Percentiles rank a stretch among this genome's conserved stretches.
These are phyloP conservation scores for Trichoderma orchidacearum DNA, from an alignment of 495 filamentous ascomycete species.

Conservation along the genomic window DNA sequence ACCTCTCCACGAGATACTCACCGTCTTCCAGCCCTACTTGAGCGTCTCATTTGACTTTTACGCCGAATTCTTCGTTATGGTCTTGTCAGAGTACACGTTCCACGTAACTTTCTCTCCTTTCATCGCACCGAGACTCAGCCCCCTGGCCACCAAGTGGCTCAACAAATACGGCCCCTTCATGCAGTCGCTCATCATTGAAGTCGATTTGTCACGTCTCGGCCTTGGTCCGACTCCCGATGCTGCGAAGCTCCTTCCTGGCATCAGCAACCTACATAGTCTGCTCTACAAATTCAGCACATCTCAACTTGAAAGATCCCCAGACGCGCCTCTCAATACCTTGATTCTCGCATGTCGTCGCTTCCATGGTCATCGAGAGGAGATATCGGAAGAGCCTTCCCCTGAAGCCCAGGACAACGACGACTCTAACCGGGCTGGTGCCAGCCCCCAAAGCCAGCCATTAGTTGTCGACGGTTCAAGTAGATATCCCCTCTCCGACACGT, in stretches of 20 bases:
- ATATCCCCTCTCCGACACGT: neutral
- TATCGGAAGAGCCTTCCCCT: neutral
- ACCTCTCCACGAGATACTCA: conserved; percentile 7
- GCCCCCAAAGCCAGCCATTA: neutral
- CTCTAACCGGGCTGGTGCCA: neutral
- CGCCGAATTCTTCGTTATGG: conserved; percentile 9
- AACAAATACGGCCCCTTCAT: conserved; percentile 11
- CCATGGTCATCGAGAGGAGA: conserved; percentile 8
- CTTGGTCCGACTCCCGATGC: conserved; percentile 7
- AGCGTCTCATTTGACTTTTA: conserved; percentile 11
- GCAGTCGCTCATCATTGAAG: conserved; percentile 15
- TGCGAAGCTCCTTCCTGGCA: neutral
- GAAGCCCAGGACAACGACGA: neutral
- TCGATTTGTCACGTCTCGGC: conserved; percentile 14
- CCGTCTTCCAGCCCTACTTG: conserved; percentile 6
- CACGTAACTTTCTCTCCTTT: conserved; percentile 15
- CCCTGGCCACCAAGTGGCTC: conserved; percentile 9
- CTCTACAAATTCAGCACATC: conserved; percentile 7
- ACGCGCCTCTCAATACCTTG: conserved; percentile 5
- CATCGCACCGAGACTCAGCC: conserved; percentile 3
- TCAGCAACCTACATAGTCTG: conserved; percentile 3
- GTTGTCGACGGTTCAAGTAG: neutral
- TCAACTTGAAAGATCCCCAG: conserved; percentile 5
- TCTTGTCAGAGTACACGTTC: conserved; percentile 14
- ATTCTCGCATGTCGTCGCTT: conserved; percentile 14